A percentile compares a stretch with the other conserved stretches of the same genome.
Evolutionary conservation across 1,139 yeast genomes (phyloP).

Genomic region (Candida pseudoviswanathii): DNA sequence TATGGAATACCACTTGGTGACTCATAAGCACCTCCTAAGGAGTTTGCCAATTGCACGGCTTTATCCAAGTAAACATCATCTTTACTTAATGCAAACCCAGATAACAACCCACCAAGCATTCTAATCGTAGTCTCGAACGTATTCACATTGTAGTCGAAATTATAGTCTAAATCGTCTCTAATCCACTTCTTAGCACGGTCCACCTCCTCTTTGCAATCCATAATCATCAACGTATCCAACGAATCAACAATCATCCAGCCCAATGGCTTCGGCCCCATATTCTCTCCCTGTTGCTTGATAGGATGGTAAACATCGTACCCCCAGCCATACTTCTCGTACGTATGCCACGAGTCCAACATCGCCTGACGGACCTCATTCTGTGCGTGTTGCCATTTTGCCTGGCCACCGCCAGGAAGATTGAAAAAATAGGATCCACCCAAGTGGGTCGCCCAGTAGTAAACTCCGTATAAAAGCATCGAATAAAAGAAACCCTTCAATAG

Average conservation of each 20-base stretch:
- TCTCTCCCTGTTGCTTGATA: slow-evolving; percentile 58
- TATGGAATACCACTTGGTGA: slow-evolving; percentile 72
- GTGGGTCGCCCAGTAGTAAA: slow-evolving; percentile 25
- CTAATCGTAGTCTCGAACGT: slow-evolving; percentile 92
- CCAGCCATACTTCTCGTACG: slow-evolving; percentile 80
- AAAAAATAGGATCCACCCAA: slow-evolving; percentile 1
- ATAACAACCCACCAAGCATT: slow-evolving; percentile 88
- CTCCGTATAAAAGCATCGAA: slow-evolving; percentile 39
- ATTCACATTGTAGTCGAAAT: slow-evolving; percentile 72
- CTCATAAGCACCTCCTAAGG: slow-evolving; percentile 67
- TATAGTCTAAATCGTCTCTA: slow-evolving; percentile 47
- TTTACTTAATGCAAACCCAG: slow-evolving; percentile 73
- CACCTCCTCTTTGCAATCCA: slow-evolving; percentile 74
- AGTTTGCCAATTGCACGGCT: slow-evolving; percentile 73
- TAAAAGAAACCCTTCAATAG: slow-evolving; percentile 44
- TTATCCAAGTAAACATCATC: slow-evolving; percentile 75
- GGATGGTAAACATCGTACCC: slow-evolving; percentile 58
- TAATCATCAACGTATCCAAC: slow-evolving; percentile 78
- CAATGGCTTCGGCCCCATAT: slow-evolving; percentile 81
- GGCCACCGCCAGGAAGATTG: slow-evolving; percentile 3
- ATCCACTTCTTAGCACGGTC: slow-evolving; percentile 76
- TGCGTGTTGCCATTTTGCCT: slow-evolving; percentile 40
- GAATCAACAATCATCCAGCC: slow-evolving; percentile 97
- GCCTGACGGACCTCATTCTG: slow-evolving; percentile 61
- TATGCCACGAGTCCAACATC: slow-evolving; percentile 78